Percentiles rank a stretch among this genome's conserved stretches.
These are phyloP conservation scores for Fusarium nanum DNA, from an alignment of 2,329 filamentous ascomycete species.

Conservation along the genomic window DNA sequence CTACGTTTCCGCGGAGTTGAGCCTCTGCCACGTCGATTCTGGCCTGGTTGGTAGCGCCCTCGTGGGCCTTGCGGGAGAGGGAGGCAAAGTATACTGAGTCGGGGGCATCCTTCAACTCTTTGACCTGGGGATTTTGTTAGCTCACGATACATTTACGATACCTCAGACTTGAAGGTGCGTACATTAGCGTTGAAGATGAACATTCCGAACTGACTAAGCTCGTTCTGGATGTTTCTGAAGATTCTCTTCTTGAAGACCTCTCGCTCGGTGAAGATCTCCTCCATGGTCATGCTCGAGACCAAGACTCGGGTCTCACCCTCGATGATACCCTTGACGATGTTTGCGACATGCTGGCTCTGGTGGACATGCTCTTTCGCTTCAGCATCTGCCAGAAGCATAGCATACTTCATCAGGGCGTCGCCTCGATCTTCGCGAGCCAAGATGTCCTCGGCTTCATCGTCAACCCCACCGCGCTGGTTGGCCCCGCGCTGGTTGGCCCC, in stretches of 20 bases:
- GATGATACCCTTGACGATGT: constrained; percentile 90
- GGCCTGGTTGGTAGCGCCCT: constrained; percentile 85
- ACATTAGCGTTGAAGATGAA: constrained; percentile 77
- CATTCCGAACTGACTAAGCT: constrained; percentile 83
- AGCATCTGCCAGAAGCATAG: constrained; percentile 80
- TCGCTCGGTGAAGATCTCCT: constrained; percentile 84
- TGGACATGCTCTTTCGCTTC: constrained; percentile 52
- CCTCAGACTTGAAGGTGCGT: neutral
- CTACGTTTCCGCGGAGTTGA: constrained; percentile 75
- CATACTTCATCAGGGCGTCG: constrained; percentile 82
- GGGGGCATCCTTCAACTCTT: constrained; percentile 86
- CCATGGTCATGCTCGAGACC: constrained; percentile 91
- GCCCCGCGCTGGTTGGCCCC: constrained; percentile 67
- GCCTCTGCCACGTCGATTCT: constrained; percentile 74
- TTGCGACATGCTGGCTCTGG: constrained; percentile 73
- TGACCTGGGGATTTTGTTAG: constrained; percentile 57
- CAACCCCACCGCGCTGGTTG: constrained; percentile 40
- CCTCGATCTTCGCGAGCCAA: constrained; percentile 61
- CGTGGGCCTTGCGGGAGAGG: constrained; percentile 84
- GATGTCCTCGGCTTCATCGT: constrained; percentile 31
- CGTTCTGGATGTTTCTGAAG: constrained; percentile 79
- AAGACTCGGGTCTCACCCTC: constrained; percentile 88
- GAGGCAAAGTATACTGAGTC: constrained; percentile 86
- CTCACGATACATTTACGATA: neutral
- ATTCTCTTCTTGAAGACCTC: constrained; percentile 82